Percentiles rank a stretch among this genome's conserved stretches.
Conservation (phyloP, 1,139 yeast genomes). For the Geotrichum carabidarum region DNA sequence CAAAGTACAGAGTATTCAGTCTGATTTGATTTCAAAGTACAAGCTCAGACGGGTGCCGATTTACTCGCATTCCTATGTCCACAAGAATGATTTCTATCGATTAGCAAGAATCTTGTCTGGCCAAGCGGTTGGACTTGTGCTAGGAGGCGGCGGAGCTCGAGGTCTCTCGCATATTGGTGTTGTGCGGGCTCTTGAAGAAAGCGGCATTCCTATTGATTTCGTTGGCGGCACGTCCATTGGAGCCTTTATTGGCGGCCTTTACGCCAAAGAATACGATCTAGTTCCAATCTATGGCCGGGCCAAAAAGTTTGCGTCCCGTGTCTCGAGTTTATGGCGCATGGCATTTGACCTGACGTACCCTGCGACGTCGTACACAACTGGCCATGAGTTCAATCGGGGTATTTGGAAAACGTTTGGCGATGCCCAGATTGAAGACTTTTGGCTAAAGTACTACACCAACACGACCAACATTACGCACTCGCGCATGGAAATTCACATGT, state of each 20-base stretch:
- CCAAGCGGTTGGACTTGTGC: slow-evolving; percentile 86
- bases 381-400: slow-evolving; percentile 94
- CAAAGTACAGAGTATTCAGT: slow-evolving; percentile 36
- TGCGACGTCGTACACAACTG: slow-evolving; percentile 89
- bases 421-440: slow-evolving; percentile 87
- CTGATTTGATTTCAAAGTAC: slow-evolving; percentile 35
- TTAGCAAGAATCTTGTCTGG: slow-evolving; percentile 86
- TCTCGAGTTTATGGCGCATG: slow-evolving; percentile 84
- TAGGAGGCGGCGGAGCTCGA: slow-evolving; percentile 98
- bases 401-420: slow-evolving; percentile 95
- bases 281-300: slow-evolving; percentile 89
- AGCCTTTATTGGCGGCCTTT: slow-evolving; percentile 89
- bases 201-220: slow-evolving; percentile 88
- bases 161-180: slow-evolving; percentile 92
- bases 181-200: slow-evolving; percentile 85
- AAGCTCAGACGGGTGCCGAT: slow-evolving; percentile 29
- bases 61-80: slow-evolving; percentile 48
- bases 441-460: slow-evolving; percentile 84
- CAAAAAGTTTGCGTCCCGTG: slow-evolving; percentile 76
- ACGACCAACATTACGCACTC: slow-evolving; percentile 96
- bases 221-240: slow-evolving; percentile 98
- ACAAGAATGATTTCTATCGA: slow-evolving; percentile 83
- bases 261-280: slow-evolving; percentile 85
- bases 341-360: slow-evolving; percentile 85
- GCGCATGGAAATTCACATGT: slow-evolving; percentile 86